Conservation (phyloP, 345 rosid genomes). For the Cardiospermum halicacabum region DNA sequence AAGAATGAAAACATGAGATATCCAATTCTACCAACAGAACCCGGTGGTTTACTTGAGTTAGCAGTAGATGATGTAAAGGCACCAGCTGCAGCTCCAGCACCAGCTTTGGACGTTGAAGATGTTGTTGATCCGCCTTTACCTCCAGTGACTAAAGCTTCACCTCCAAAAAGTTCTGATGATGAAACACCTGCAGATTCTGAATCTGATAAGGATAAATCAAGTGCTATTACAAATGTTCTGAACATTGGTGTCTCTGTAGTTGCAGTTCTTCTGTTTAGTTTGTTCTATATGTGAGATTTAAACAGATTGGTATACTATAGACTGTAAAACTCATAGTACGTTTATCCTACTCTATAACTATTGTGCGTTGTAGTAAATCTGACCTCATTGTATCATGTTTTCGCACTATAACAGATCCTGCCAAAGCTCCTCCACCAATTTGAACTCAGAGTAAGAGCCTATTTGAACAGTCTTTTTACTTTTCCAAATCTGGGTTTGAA, state of each 20-base stretch:
- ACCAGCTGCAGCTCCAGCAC: conserved; percentile 38
- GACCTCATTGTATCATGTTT: too few species aligned
- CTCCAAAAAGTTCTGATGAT: background rate
- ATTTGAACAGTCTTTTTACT: too few species aligned
- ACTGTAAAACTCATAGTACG: background rate
- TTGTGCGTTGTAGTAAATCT: background rate
- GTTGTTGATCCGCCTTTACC: conserved; percentile 84
- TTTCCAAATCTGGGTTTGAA: too few species aligned
- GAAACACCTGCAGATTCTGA: conserved; percentile 9
- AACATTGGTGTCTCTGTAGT: conserved; percentile 29
- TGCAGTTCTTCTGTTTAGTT: conserved; percentile 27
- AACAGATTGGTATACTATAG: background rate
- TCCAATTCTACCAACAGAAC: conserved; percentile 46
- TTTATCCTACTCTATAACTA: background rate
- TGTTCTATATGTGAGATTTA: conserved; percentile 20
- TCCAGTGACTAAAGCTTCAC: conserved; percentile 28
- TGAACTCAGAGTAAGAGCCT: too few species aligned
- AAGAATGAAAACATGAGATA: conserved; percentile 18
- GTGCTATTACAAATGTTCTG: conserved; percentile 21
- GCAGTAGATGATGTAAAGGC: conserved; percentile 21
- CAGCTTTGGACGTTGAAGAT: conserved; percentile 43
- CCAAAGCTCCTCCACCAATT: too few species aligned
- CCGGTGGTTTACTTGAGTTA: conserved; percentile 38
- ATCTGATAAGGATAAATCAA: too few species aligned
- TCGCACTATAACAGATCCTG: too few species aligned